Base-by-base conservation (phyloP, 192 early-diverging fungal species). In the Allomyces arbusculus region DNA sequence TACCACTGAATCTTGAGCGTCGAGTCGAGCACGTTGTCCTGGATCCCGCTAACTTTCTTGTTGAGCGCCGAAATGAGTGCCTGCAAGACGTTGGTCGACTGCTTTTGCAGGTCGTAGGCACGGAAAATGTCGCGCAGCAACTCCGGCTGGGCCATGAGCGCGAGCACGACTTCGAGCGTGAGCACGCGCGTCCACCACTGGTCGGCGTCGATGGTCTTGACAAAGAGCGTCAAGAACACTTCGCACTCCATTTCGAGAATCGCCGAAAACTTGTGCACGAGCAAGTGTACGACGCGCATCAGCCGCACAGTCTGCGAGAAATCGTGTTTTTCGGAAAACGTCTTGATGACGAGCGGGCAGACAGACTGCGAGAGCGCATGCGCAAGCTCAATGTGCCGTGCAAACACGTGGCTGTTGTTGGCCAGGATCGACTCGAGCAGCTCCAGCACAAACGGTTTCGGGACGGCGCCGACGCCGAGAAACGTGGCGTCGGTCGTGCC, bases 161-260 rank as follows among this genome's bases (percentile, higher is more conserved):
- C 80, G 40, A 83, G 82, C 72, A 87, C 86, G 43, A 86, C 83
- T 72, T 94, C 91, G 80, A 91, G 80, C 0, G 89, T 79, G 63
- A 92, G 66, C 1, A 90, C 85, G 19, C 87, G 74, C 28, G 90
- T 83, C 91, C 91, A 94, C 8, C 80, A 66, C 24, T 84, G 83
- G 65, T 83, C 89, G 2, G 89, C 81, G 25, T 91, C 91, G 26
- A 92, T 64, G 23, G 92, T 78, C 67, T 89, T 86, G 44, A 87
- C 82, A 66, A 92, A 82, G 76, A 99, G 86, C 7, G 89, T 86
- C 28, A 99, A 70, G 66, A 97, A 92, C 40, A 97, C 88, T 73
- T 99, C 95, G 77, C 91, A 93, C 69, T 95, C 92, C 66, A 90
- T 87, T 2, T 24, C 20, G 62, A 77, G 62, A 8, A 70, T 64